A percentile compares a stretch with the other conserved stretches of the same genome.
Conservation (phyloP, 805 yeast genomes). For the Crinitomyces ghanaensis region DNA sequence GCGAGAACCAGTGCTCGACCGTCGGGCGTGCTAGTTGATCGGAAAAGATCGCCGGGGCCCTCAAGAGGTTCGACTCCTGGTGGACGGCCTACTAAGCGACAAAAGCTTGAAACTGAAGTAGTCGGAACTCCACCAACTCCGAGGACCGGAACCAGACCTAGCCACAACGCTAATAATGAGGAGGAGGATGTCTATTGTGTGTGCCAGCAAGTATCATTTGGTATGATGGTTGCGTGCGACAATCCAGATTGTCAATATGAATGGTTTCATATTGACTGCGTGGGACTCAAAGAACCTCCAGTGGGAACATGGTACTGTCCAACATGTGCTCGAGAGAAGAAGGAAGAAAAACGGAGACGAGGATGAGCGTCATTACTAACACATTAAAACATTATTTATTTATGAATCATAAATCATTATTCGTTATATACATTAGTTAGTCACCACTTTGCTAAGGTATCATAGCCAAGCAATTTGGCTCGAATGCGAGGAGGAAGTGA, state of each 20-base stretch:
- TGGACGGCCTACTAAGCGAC: slow-evolving; percentile 15
- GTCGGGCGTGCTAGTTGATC: background rate
- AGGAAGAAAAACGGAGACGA: too few relatives aligned
- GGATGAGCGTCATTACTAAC: too few relatives aligned
- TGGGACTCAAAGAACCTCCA: slow-evolving; percentile 80
- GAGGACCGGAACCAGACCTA: background rate
- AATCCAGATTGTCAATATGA: slow-evolving; percentile 77
- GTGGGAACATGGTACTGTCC: slow-evolving; percentile 94
- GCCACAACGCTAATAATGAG: slow-evolving; percentile 39
- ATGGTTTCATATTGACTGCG: slow-evolving; percentile 97
- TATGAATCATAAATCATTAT: too few relatives aligned
- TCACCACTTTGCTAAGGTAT: too few relatives aligned
- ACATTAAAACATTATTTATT: too few relatives aligned
- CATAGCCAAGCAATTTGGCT: too few relatives aligned
- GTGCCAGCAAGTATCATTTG: slow-evolving; percentile 89
- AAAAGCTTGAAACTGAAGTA: slow-evolving; percentile 6
- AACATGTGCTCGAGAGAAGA: slow-evolving; percentile 42
- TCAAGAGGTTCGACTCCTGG: slow-evolving; percentile 13
- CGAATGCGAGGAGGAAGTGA: too few relatives aligned
- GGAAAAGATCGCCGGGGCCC: slow-evolving; percentile 6
- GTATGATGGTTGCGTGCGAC: slow-evolving; percentile 96
- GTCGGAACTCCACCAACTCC: background rate
- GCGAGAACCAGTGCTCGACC: background rate
- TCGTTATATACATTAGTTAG: too few relatives aligned
- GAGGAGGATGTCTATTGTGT: slow-evolving; percentile 65